Evolutionary conservation across 805 yeast species (phyloP), one percentile per base, ranked within the genome.

Genomic region (Candida coquimbonensis): DNA sequence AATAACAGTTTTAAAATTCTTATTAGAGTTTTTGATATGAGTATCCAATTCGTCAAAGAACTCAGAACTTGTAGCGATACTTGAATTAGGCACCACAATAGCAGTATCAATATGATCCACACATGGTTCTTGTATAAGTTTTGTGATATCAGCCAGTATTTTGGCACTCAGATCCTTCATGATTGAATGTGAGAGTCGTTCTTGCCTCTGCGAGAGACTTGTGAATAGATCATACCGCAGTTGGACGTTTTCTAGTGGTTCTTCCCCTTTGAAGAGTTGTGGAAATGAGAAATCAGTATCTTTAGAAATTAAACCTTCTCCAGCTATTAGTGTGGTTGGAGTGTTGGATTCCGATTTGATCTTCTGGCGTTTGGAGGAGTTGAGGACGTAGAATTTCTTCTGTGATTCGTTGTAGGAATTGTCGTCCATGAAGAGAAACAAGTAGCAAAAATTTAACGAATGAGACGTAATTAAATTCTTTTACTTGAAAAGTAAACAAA

Each of bases 331-430:
- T 24, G 39, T 27, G 5, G 25, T 24, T 19, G 12, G 39, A 24
- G 3, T 29, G 13, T 29, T 7, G 12, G 33, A 17, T 17, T 37
- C 36, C 14, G 21, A 19, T 6, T 37, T 37, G 27, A 36, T 35
- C 43, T 40, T 52, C 35, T 41, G 49, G 7, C 44, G 31, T 26
- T 49, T 55, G n/a, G 49, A 19, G 24, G 49, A 40, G 17, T 46
- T 40, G 5, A 58, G 33, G 19, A 47, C 47, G 37, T 56, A 58
- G 11, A 53, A 51, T 3, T 60, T 56, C 60, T 48, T 48, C 36
- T 48, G 51, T 7, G 51, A 46, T 38, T 46, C 49, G 16, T 44
- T 42, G 31, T 29, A 27, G 4, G 40, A 38, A 12, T 9, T 38
- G 7, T 39, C 34, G 25, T 29, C 33, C 41, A 31, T 39, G 5